Percentiles rank a stretch among this genome's conserved stretches.
Conservation (phyloP, 1,139 yeast genomes). For the Hyphopichia burtonii region DNA sequence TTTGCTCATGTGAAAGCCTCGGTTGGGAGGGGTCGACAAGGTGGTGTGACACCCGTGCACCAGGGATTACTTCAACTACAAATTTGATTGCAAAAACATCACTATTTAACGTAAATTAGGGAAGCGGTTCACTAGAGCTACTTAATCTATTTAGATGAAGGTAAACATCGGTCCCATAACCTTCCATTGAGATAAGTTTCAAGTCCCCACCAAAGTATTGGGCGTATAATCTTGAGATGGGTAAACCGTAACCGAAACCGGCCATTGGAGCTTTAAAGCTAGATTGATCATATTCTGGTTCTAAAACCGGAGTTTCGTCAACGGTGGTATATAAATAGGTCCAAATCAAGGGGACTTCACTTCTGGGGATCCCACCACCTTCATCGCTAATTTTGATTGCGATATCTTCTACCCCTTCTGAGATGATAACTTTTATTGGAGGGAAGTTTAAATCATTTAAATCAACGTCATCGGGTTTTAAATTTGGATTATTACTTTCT, state of each 20-base stretch:
- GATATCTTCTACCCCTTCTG: constrained; percentile 90
- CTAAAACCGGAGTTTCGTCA: constrained; percentile 66
- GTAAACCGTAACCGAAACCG: constrained; percentile 90
- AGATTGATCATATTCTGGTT: constrained; percentile 52
- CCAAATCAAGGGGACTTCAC: constrained; percentile 86
- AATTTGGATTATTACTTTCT: constrained; percentile 20
- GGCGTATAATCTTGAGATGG: constrained; percentile 81
- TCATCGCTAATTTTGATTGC: constrained; percentile 92
- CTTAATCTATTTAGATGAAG: constrained; percentile 67
- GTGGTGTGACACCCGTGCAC: too few relatives aligned
- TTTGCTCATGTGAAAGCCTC: too few relatives aligned
- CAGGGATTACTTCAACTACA: too few relatives aligned
- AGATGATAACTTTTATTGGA: constrained; percentile 81
- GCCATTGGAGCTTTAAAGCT: constrained; percentile 90
- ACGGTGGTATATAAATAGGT: constrained; percentile 90
- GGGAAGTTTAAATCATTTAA: constrained; percentile 73
- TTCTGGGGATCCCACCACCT: constrained; percentile 90
- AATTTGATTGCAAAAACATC: too few relatives aligned
- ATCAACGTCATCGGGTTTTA: constrained; percentile 41
- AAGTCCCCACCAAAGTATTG: constrained; percentile 91
- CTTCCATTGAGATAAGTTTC: constrained; percentile 86
- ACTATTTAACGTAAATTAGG: too few relatives aligned
- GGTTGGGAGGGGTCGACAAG: too few relatives aligned
- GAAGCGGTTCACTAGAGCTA: constrained; percentile 48
- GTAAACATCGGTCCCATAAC: constrained; percentile 92